phyloP scores from a whole-genome alignment of 768 basidiomycete genomes.

The Strobilomyces dryophilus region DNA sequence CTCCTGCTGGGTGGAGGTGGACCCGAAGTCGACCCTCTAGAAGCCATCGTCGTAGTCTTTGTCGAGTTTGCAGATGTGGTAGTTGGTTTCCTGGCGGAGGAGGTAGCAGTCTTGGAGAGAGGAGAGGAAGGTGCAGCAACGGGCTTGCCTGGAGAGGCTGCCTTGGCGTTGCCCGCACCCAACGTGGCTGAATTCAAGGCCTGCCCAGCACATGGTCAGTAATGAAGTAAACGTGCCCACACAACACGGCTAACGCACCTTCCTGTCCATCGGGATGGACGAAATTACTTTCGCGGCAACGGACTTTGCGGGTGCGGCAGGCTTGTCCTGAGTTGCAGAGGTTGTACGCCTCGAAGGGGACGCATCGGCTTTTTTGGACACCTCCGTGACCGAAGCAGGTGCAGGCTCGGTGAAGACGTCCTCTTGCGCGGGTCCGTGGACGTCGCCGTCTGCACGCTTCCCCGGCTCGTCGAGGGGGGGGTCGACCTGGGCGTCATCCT shows the following conservation, averaged over 20 bases:
- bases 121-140: slow-evolving; percentile 28
- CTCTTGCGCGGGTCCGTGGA: slow-evolving; percentile 24
- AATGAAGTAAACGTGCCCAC: slow-evolving; percentile 19
- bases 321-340: slow-evolving; percentile 29
- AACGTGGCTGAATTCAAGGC: slow-evolving; percentile 64
- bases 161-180: slow-evolving; percentile 52
- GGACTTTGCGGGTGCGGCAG: slow-evolving; percentile 39
- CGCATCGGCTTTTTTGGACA: slow-evolving; percentile 22
- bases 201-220: slow-evolving; percentile 37
- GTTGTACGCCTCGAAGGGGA: slow-evolving; percentile 25
- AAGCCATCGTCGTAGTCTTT: slow-evolving; percentile 33
- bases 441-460: slow-evolving; percentile 11
- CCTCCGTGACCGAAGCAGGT: slow-evolving; percentile 15
- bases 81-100: slow-evolving; percentile 28
- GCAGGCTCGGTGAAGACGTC: slow-evolving; percentile 16
- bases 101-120: slow-evolving; percentile 29
- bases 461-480: slow-evolving; percentile 14
- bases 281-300: slow-evolving; percentile 44
- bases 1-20: slow-evolving; percentile 33
- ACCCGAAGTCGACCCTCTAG: slow-evolving; percentile 26
- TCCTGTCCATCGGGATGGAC: slow-evolving; percentile 60
- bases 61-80: slow-evolving; percentile 27
- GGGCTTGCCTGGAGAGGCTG: slow-evolving; percentile 41
- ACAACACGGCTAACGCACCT: slow-evolving; percentile 42
- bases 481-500: slow-evolving; percentile 17